Base-by-base conservation (phyloP, 192 early-diverging fungal genomes). In the Chytriomyces confervae region DNA sequence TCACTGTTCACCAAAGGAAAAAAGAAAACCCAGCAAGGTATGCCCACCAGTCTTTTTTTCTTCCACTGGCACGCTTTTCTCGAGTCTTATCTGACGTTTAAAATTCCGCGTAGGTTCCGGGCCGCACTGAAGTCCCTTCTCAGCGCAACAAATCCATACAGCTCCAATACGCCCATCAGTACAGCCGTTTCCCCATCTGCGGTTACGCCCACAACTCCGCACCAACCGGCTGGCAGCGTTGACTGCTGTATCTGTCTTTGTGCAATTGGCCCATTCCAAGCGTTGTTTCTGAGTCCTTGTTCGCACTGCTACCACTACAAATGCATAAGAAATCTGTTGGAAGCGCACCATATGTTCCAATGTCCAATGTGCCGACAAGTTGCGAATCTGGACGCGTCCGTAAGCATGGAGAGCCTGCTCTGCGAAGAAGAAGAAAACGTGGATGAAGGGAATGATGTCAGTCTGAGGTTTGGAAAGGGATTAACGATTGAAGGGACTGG, bases 221-320 rank as follows among this genome's bases (percentile, higher is more conserved):
- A 18, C 18, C 72, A 74, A 27, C 72, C 72, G 7, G 44, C 82
- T 16, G 73, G 71, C 6, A 70, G 79, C 20, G 82, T 81, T 24
- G 89, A 90, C 66, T 90, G 89, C 66, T 89, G 87, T 64, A 89
- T 90, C 62, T 90, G 89, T 80, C 73, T 90, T 23, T 79, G 83
- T 46, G 69, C 79, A 36, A 86, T 89, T 48, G 87, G 81, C 5
- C 88, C 89, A 20, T 90, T 84, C 77, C 89, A 90, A 78, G 89
- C 89, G 5, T 75, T 90, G 7, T 90, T 90, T 71, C 76, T 90
- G 9, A 85, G 89, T 27, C 89, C 89, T 16, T 90, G 89, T 72
- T 89, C 87, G 6, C 89, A 90, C 69, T 90, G 88, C 78, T 90
- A 83, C 68, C 89, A 90, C 69, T 90, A 84, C 81, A 90, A 90